Evolutionary conservation across 345 rosid species (phyloP), one percentile per base, ranked within the genome.

Genomic region (Sisymbrium altissimum): DNA sequence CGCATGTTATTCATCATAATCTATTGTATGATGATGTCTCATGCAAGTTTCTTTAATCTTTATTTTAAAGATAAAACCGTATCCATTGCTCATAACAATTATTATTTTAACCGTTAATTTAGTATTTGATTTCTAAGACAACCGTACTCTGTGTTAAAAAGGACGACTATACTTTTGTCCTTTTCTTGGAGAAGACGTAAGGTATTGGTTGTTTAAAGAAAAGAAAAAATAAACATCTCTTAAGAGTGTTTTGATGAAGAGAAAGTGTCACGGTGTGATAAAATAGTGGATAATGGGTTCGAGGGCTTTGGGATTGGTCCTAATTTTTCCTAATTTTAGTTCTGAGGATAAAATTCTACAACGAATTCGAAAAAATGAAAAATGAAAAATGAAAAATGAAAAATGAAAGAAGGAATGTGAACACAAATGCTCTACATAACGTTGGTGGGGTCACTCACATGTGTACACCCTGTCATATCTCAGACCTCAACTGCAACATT

Each of bases 371-470:
- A n/a, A n/a, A n/a, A n/a, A n/a, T n/a, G n/a, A n/a, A n/a, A n/a
- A n/a, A n/a, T n/a, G n/a, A n/a, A n/a, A n/a, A n/a, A n/a, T n/a
- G n/a, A 53, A 58, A 36, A 4, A 45, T n/a, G 15, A 62, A 68
- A 23, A 23, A 23, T 23, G 25, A 23, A 23, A 23, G 25, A 23
- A 23, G 25, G 25, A 23, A 46, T 65, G 72, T 65, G 60, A 66
- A 68, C 38, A 45, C 61, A 41, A 60, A 59, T 75, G 63, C 35
- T 60, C 21, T 60, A 60, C 63, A 52, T 52, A 50, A 41, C 55
- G 32, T 35, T 68, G 56, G 79, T 68, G 10, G 79, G 79, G 74
- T 60, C 79, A 60, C 32, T 68, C 79, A 68, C 79, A 75, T 75
- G 79, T 75, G 79, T 30, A 59, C 68, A 75, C 39, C 30, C 74